These are phyloP conservation scores for Mariannaea elegans DNA, from an alignment of 2,329 filamentous ascomycete species.

Conservation along the genomic window DNA sequence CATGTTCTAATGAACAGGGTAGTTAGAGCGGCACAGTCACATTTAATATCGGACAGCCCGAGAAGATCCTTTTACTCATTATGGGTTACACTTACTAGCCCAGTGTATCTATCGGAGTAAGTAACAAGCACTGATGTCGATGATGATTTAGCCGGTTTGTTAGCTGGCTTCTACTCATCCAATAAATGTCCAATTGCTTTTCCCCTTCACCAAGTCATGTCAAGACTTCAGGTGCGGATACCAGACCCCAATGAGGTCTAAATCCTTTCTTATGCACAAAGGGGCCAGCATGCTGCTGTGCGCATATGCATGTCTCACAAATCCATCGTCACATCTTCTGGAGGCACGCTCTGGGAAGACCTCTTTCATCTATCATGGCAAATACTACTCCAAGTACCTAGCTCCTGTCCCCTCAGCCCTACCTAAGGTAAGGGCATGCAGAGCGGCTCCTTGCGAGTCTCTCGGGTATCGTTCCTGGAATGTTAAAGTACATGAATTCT, in stretches of 20 bases:
- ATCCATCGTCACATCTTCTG: background rate
- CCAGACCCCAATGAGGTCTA: background rate
- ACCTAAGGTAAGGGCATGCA: slow-evolving; percentile 20
- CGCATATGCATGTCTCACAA: slow-evolving; percentile 1
- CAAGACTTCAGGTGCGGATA: background rate
- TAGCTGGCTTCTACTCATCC: background rate
- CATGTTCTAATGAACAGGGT: too few relatives aligned
- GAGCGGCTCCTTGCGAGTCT: slow-evolving; percentile 32
- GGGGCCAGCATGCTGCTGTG: background rate
- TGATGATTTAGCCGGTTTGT: too few relatives aligned
- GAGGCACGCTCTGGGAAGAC: background rate
- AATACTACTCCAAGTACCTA: slow-evolving; percentile 15
- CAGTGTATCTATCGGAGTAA: too few relatives aligned
- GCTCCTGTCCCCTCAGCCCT: background rate
- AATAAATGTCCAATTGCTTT: background rate
- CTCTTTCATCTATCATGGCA: background rate
- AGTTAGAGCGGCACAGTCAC: too few relatives aligned
- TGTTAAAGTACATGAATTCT: slow-evolving; percentile 39
- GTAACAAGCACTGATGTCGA: too few relatives aligned
- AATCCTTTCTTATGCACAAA: background rate
- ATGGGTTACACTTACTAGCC: too few relatives aligned
- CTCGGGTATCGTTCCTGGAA: slow-evolving; percentile 42
- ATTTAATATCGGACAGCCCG: too few relatives aligned
- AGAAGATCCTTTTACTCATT: too few relatives aligned
- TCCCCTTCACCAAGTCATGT: background rate